phyloP scores from a whole-genome alignment of 176 grass and related monocot species.

The Musa schizocarpa region DNA sequence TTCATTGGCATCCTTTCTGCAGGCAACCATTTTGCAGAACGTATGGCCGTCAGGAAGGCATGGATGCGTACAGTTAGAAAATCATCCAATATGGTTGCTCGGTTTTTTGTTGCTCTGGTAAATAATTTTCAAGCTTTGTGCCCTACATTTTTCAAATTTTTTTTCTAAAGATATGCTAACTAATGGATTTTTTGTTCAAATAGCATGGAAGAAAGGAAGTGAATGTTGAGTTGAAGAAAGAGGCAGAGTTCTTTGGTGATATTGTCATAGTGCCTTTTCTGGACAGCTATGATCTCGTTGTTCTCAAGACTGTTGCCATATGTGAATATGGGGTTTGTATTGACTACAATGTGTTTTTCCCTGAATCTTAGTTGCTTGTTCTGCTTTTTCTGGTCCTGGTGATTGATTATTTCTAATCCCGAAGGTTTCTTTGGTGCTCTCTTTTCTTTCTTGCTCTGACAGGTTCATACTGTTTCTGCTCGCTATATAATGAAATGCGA shows the following conservation, averaged over 20 bases:
- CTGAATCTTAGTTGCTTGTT: not conserved
- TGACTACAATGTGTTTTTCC: not conserved
- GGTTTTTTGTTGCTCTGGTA: constrained; percentile 85
- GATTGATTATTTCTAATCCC: not conserved
- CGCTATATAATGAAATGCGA: constrained; percentile 98
- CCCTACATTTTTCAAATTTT: not conserved
- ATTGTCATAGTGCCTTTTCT: constrained; percentile 76
- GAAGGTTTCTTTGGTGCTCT: not conserved
- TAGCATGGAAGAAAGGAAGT: constrained; percentile 71
- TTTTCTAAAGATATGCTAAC: constrained; percentile 4
- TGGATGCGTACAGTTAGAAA: constrained; percentile 57
- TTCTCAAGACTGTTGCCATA: constrained; percentile 85
- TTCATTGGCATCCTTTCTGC: constrained; percentile 80
- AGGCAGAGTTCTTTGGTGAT: constrained; percentile 80
- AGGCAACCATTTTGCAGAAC: constrained; percentile 77
- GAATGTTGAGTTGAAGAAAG: constrained; percentile 57
- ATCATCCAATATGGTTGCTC: constrained; percentile 42
- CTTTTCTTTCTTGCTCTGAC: constrained; percentile 4
- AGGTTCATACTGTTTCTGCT: constrained; percentile 65
- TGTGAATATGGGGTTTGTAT: constrained; percentile 65
- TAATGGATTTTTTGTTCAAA: constrained; percentile 19
- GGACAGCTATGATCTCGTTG: constrained; percentile 73
- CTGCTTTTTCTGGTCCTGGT: not conserved
- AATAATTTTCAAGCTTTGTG: constrained; percentile 19
- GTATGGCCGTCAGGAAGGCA: constrained; percentile 75